Conservation (phyloP, 176 grass and related monocot genomes). For the Secale cereale region DNA sequence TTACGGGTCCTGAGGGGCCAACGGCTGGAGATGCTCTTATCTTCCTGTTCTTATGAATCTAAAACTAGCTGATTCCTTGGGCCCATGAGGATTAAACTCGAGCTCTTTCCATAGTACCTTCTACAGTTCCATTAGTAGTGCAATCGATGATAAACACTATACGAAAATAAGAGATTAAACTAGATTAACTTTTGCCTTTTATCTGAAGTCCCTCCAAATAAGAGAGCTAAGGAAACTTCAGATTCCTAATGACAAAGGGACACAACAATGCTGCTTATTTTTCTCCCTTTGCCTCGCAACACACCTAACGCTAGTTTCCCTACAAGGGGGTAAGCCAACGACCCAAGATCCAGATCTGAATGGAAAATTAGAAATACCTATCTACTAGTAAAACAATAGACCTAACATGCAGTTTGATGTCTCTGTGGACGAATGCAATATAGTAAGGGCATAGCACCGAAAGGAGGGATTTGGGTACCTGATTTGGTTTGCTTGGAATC, state of each 20-base stretch:
- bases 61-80: too few species aligned
- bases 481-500: conserved; percentile 5
- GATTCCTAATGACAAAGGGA: background rate
- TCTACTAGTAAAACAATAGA: conserved; percentile 5
- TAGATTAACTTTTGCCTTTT: too few species aligned
- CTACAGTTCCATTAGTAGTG: too few species aligned
- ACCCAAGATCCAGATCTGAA: conserved; percentile 33
- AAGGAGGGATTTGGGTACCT: conserved; percentile 7
- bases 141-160: too few species aligned
- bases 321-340: conserved; percentile 34
- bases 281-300: background rate
- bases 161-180: too few species aligned
- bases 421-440: conserved; percentile 11
- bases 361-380: background rate
- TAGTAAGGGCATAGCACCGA: background rate
- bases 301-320: conserved; percentile 1
- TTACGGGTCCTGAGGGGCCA: too few species aligned
- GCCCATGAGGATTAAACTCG: too few species aligned
- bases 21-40: too few species aligned
- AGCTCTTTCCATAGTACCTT: too few species aligned
- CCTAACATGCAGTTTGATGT: conserved; percentile 33
- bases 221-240: background rate
- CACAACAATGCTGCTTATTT: conserved; percentile 9
- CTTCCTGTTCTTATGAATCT: too few species aligned
- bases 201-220: too few species aligned